Percentiles rank a stretch among this genome's conserved stretches.
phyloP scores from a whole-genome alignment of 2,329 filamentous ascomycete species.

The Aspergillus sp. region DNA sequence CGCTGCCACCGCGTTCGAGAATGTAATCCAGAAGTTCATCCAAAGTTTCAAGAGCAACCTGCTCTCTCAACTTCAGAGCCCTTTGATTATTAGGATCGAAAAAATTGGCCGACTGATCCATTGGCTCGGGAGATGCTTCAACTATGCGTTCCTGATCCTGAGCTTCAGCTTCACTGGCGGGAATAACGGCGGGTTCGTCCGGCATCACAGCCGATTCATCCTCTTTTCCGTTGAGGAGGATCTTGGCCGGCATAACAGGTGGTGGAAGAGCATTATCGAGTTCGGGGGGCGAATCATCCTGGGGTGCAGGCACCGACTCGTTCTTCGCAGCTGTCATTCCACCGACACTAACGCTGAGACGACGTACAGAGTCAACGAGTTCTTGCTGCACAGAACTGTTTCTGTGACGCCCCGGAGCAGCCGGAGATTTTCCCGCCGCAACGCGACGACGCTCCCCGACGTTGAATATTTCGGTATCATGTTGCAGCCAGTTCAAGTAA shows the following conservation, averaged over 20 bases:
- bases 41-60: conserved; percentile 86
- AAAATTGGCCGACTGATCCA: conserved; percentile 89
- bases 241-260: conserved; percentile 50
- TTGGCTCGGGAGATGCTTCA: conserved; percentile 48
- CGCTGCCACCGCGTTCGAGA: conserved; percentile 74
- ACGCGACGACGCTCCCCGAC: conserved; percentile 87
- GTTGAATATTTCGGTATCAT: conserved; percentile 95
- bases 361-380: conserved; percentile 45
- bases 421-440: conserved; percentile 58
- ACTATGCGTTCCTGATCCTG: conserved; percentile 22
- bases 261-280: conserved; percentile 38
- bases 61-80: conserved; percentile 80
- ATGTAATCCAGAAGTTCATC: conserved; percentile 92
- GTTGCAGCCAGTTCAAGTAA: conserved; percentile 96
- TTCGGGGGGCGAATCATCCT: conserved; percentile 22
- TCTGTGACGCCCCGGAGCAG: conserved; percentile 23
- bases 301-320: conserved; percentile 5
- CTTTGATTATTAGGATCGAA: conserved; percentile 87
- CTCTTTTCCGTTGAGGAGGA: conserved; percentile 59
- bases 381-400: conserved; percentile 39
- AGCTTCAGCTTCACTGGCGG: conserved; percentile 24
- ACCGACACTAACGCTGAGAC: conserved; percentile 41
- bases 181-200: conserved; percentile 26
- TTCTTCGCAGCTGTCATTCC: conserved; percentile 23
- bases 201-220: conserved; percentile 23